Percentiles rank a stretch among this genome's conserved stretches.
Conservation (phyloP, 1,284 basidiomycete species). For the Phlebopus sp. region DNA sequence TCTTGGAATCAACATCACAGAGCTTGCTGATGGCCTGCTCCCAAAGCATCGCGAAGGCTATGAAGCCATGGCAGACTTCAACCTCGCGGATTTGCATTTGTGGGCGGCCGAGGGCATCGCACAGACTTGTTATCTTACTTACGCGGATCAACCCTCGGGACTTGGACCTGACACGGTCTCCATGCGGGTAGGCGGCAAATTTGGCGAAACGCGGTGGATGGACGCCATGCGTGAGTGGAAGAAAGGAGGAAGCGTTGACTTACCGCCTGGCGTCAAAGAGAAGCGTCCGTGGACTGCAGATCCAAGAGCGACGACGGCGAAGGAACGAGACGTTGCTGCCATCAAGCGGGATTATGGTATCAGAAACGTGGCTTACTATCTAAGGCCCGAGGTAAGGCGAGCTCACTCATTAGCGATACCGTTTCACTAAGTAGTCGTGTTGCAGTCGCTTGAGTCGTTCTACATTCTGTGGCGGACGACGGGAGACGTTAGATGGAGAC, state of each 20-base stretch:
- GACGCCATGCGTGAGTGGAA: constrained; percentile 54
- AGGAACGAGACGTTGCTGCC: constrained; percentile 25
- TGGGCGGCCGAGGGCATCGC: constrained; percentile 71
- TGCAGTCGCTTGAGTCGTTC: constrained; percentile 65
- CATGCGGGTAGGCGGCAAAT: constrained; percentile 37
- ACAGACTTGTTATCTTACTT: constrained; percentile 63
- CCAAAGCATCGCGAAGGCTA: constrained; percentile 36
- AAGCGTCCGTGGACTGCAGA: constrained; percentile 31
- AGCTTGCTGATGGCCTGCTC: constrained; percentile 38
- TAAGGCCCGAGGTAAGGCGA: constrained; percentile 61
- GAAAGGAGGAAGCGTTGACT: constrained; percentile 37
- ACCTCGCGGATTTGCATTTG: constrained; percentile 52
- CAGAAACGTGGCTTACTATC: constrained; percentile 44
- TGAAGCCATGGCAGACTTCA: constrained; percentile 36
- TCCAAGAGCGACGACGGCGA: constrained; percentile 15
- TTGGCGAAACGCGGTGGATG: constrained; percentile 45
- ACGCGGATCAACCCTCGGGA: constrained; percentile 60
- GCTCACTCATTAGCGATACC: not conserved
- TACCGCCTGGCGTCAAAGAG: constrained; percentile 53
- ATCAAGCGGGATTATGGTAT: constrained; percentile 40
- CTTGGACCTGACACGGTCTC: constrained; percentile 58
- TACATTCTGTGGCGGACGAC: constrained; percentile 72
- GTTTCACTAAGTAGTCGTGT: not conserved
- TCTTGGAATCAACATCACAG: constrained; percentile 41
- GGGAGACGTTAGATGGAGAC: constrained; percentile 65